A percentile compares a stretch with the other conserved stretches of the same genome.
These are phyloP conservation scores for Colletotrichum musicola DNA, from an alignment of 2,329 filamentous ascomycete genomes.

Conservation along the genomic window DNA sequence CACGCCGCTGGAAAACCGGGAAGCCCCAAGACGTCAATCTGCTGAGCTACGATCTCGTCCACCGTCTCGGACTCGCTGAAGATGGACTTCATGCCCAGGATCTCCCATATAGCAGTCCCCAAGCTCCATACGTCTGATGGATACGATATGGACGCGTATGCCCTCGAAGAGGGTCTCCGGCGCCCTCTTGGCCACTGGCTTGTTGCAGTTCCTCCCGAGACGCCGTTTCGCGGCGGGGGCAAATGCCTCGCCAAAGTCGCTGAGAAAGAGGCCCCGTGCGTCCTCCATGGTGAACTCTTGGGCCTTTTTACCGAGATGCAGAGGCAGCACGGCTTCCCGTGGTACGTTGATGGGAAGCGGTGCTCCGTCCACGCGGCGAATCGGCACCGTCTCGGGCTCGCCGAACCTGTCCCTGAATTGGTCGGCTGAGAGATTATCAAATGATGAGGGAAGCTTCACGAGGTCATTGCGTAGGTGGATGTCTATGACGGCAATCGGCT, in stretches of 20 bases:
- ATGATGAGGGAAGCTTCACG: background rate
- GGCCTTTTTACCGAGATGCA: conserved; percentile 41
- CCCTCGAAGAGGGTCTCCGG: conserved; percentile 24
- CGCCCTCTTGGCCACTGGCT: conserved; percentile 35
- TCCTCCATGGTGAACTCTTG: conserved; percentile 45
- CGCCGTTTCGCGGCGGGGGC: conserved; percentile 41
- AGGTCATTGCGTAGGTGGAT: background rate
- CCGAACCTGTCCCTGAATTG: conserved; percentile 49
- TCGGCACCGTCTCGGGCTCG: conserved; percentile 44
- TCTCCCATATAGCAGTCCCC: conserved; percentile 41
- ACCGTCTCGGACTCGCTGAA: conserved; percentile 39
- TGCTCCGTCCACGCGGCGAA: conserved; percentile 43
- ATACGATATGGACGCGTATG: conserved; percentile 23
- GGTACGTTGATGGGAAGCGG: conserved; percentile 46
- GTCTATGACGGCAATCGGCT: conserved; percentile 24
- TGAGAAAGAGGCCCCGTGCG: conserved; percentile 44
- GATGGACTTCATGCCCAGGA: conserved; percentile 42
- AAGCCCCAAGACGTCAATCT: conserved; percentile 42
- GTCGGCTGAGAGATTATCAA: conserved; percentile 44
- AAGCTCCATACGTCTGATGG: conserved; percentile 43
- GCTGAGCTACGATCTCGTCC: conserved; percentile 42
- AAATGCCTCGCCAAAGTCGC: conserved; percentile 52
- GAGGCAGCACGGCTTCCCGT: conserved; percentile 41
- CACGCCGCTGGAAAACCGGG: conserved; percentile 8
- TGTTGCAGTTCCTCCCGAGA: conserved; percentile 41